Base-by-base conservation (phyloP, 331 rosid genomes). In the Quercus tomentella region DNA sequence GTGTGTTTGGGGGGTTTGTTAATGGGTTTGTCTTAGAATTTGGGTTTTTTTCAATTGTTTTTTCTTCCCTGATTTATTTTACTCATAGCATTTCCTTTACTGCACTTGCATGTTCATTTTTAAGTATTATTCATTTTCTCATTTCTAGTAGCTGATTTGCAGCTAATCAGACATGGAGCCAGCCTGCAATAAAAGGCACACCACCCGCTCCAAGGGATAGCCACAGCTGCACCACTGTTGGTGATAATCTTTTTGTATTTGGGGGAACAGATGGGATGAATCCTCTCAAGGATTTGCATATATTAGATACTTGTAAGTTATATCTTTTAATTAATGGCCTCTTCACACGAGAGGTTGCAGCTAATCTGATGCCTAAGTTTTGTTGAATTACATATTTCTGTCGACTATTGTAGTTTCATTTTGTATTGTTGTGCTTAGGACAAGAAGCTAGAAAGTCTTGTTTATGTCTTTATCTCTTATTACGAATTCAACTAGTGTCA, bases 241-340 rank as follows among this genome's bases (percentile, higher is more conserved):
- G 91, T 75, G 93, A 92, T 81, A 87, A 89, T 82, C 91, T 96
- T 18, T 93, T 82, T 81, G 92, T 96, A 23, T 96, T 96, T 88
- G 99, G 99, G 75, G 99, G 99, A 66, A 96, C 99, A 6, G 99
- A 96, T 88, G 99, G 99, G 73, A 88, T 76, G 74, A 96, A 82
- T 72, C 99, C 99, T 37, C 94, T 96, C 25, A 89, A 77, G 76
- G 99, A 96, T 83, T 92, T 96, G 87, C 93, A 89, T 76, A 88
- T 93, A 49, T 80, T 96, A 56, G 93, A 96, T 83, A 96, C 98
- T 37, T 85, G 99, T 96, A 89, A 96, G 94, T 78, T 68, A 1
- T 79, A 25, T 54, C 74, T 87, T 60, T 72, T 77, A n/a, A 63
- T 12, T 74, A 8, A 52, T 43, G 11, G 56, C 30, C 68, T 66